Base-by-base conservation (phyloP, 2,329 filamentous ascomycete genomes). In the Eutypella sp. region DNA sequence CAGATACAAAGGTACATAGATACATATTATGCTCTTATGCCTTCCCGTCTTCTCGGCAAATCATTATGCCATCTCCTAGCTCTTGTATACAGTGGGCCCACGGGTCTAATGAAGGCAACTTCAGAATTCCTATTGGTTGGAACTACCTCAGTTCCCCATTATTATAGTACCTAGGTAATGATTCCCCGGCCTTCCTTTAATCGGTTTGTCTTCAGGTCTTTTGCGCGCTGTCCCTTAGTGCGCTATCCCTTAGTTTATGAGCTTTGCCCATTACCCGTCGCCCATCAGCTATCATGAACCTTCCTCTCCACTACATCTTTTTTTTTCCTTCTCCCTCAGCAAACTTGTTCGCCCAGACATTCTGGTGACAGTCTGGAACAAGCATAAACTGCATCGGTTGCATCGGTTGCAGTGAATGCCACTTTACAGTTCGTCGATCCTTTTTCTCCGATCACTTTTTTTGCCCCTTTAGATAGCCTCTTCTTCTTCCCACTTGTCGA, bases 361-460 rank as follows among this genome's bases (percentile, higher is more conserved):
- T 20, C 23, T 3, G 20, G 36, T 24, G 20, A 39, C 19, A 19
- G 16, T 15, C 20, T 39, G 36, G 36, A 15, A 22, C 23, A 9
- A 39, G 18, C 7, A 37, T 37, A 18, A 3, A 11, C 11, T 33
- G 36, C 19, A 20, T 24, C 22, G 22, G 15, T 39, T 19, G 15
- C 11, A 39, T 22, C n/a, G n/a, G n/a, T n/a, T n/a, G n/a, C n/a
- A n/a, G n/a, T n/a, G n/a, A 23, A 13, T 20, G 38, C 46, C 38
- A 40, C 45, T 47, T 49, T 53, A 58, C 53, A 63, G 61, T 64
- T 64, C 60, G 61, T 64, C 59, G 51, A 61, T 61, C 60, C 59
- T 57, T 59, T n/a, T 60, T 55, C n/a, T 55, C 47, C 48, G 22
- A 52, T 37, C 45, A 51, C 44, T 40, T 50, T 47, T 48, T n/a